Conservation (phyloP, 768 basidiomycete species). For the Lanmaoa pseudosensibilis region DNA sequence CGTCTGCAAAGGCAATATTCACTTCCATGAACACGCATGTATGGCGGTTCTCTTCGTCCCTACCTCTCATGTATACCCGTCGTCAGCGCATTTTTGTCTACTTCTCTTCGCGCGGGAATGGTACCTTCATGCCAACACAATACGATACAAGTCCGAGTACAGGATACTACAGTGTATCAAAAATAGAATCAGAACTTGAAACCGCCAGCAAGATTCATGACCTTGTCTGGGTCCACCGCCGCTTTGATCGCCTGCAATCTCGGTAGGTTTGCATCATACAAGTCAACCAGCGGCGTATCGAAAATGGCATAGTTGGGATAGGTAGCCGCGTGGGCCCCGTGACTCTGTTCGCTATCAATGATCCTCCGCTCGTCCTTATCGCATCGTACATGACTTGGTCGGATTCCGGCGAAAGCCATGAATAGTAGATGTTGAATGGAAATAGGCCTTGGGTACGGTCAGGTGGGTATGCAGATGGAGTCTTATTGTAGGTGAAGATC, state of each 20-base stretch:
- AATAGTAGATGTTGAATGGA: conserved; percentile 47
- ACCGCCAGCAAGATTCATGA: conserved; percentile 67
- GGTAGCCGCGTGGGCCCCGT: conserved; percentile 32
- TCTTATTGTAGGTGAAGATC: conserved; percentile 38
- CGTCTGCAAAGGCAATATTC: background rate
- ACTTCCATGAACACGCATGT: background rate
- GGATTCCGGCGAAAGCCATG: background rate
- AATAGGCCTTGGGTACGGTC: conserved; percentile 35
- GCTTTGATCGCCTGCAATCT: conserved; percentile 43
- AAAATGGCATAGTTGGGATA: conserved; percentile 62
- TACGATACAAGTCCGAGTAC: background rate
- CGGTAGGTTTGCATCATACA: conserved; percentile 47
- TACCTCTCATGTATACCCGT: background rate
- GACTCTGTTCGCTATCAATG: conserved; percentile 33
- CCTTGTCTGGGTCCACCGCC: conserved; percentile 50
- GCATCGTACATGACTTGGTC: conserved; percentile 35
- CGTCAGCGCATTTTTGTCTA: background rate
- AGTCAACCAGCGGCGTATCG: conserved; percentile 44
- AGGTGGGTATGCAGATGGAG: conserved; percentile 47
- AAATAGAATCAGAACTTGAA: conserved; percentile 44
- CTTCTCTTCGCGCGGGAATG: background rate
- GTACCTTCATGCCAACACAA: no score
- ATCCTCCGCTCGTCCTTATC: conserved; percentile 38
- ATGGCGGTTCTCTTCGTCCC: background rate
- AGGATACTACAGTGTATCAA: background rate